A percentile compares a stretch with the other conserved stretches of the same genome.
phyloP scores from a whole-genome alignment of 2,329 filamentous ascomycete species.

The Sclerotinia borealis region DNA sequence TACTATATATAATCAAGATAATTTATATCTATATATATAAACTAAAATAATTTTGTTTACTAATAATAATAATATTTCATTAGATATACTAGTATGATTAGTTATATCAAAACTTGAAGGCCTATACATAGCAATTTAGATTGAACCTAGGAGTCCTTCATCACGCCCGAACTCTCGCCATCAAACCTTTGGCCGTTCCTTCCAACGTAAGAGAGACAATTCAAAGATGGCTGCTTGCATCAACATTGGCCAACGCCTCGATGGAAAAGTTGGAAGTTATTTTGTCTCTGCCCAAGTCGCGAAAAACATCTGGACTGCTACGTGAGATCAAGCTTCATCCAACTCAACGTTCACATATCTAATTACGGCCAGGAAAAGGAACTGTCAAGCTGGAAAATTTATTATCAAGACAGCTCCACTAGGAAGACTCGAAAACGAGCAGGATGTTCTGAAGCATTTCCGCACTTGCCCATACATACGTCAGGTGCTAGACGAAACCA shows the following conservation, averaged over 20 bases:
- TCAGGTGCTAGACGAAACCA: conserved; percentile 23
- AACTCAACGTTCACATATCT: conserved; percentile 18
- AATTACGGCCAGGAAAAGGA: conserved; percentile 21
- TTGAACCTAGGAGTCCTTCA: too few species aligned
- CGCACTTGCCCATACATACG: conserved; percentile 19
- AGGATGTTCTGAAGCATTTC: conserved; percentile 24
- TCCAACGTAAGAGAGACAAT: too few species aligned
- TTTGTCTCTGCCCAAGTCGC: conserved; percentile 19
- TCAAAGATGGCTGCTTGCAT: conserved; percentile 21
- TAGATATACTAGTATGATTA: too few species aligned
- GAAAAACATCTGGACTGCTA: conserved; percentile 23
- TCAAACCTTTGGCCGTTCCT: too few species aligned
- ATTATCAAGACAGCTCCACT: conserved; percentile 24
- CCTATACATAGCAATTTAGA: too few species aligned
- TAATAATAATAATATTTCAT: too few species aligned
- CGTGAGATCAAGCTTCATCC: conserved; percentile 20
- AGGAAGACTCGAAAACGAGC: conserved; percentile 24
- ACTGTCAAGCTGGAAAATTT: conserved; percentile 20
- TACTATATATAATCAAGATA: too few species aligned
- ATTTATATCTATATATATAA: too few species aligned
- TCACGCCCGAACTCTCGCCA: too few species aligned
- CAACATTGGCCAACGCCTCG: conserved; percentile 22
- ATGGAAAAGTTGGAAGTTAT: conserved; percentile 24
- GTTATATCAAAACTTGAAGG: too few species aligned
- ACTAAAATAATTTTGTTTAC: too few species aligned